Base-by-base conservation (phyloP, 345 rosid genomes). In the Psidium friedrichsthalianum region DNA sequence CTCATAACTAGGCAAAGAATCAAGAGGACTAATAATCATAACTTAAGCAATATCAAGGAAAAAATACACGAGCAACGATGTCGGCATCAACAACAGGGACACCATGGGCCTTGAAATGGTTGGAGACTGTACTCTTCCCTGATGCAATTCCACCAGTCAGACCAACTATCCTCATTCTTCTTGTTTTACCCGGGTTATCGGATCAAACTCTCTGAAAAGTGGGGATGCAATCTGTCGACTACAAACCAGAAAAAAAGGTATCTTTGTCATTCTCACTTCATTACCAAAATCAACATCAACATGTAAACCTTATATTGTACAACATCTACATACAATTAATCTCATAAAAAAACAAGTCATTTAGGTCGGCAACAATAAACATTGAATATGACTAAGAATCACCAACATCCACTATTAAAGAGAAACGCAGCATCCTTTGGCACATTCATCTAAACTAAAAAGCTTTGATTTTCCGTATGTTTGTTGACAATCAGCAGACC, bases 131-230 rank as follows among this genome's bases (percentile, higher is more conserved):
- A 84, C 98, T 97, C 92, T 97, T 97, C 69, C 98, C 99, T 0
- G 98, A 95, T 3, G 96, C 93, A 76, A 97, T 97, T 85, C 98
- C 99, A 80, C 99, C 99, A 1, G 98, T 97, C 85, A 95, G 87
- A 29, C 98, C 98, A 0, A 95, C 96, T 36, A 95, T 87, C 90
- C 99, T 93, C 99, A 95, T 95, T 47, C 85, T 88, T 53, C 61
- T 56, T 74, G 20, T n/a, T 49, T 83, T 15, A 40, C 36, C 14
- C 82, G 12, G 29, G 84, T 54, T 82, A 49, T 82, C 2, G 3
- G 47, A 9, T 69, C 80, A 18, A 69, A 69, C 25, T 4, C 80
- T 69, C 24, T 18, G 47, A 69, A 69, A 20, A 18, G 80, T 69
- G 24, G 47, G 47, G 80, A 21, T 3, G 24, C 25, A 6, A 69